These are phyloP conservation scores for Tulasnella sp. DNA, from an alignment of 768 basidiomycete species.

Conservation along the genomic window DNA sequence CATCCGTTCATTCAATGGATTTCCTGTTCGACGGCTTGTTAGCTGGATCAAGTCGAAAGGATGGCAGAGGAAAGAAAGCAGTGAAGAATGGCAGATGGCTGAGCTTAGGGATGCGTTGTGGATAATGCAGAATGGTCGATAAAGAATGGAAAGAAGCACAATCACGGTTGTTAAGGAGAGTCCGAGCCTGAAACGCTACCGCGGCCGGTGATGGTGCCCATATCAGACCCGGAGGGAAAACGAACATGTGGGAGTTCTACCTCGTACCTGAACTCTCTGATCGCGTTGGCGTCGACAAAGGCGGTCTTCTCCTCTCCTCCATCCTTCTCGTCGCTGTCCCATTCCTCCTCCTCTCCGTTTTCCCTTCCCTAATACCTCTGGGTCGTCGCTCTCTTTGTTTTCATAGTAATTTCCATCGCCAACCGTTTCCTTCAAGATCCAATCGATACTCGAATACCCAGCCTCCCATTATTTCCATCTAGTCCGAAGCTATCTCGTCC, in stretches of 20 bases:
- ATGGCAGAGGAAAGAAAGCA: not conserved
- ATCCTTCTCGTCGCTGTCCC: not conserved
- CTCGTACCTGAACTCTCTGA: not conserved
- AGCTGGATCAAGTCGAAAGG: slow-evolving; percentile 17
- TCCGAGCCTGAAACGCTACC: not conserved
- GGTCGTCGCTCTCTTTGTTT: slow-evolving; percentile 1
- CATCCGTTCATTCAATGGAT: slow-evolving; percentile 38
- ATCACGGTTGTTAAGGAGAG: not conserved
- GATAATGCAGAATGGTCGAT: slow-evolving; percentile 2
- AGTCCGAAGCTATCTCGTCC: not conserved
- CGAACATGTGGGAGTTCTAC: not conserved
- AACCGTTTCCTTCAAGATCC: not conserved
- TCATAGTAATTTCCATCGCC: not conserved
- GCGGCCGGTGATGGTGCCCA: not conserved
- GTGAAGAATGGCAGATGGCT: not conserved
- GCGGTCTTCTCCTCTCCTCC: not conserved
- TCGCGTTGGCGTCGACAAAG: not conserved
- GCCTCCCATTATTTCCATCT: not conserved
- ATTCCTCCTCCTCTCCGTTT: not conserved
- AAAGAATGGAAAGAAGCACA: not conserved
- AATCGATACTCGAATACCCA: not conserved
- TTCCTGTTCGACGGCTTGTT: not conserved
- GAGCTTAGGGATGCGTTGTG: slow-evolving; percentile 1
- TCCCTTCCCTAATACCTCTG: not conserved
- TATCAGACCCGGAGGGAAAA: not conserved